These are phyloP conservation scores for Mycena olivaceomarginata DNA, from an alignment of 768 basidiomycete genomes.

Conservation along the genomic window DNA sequence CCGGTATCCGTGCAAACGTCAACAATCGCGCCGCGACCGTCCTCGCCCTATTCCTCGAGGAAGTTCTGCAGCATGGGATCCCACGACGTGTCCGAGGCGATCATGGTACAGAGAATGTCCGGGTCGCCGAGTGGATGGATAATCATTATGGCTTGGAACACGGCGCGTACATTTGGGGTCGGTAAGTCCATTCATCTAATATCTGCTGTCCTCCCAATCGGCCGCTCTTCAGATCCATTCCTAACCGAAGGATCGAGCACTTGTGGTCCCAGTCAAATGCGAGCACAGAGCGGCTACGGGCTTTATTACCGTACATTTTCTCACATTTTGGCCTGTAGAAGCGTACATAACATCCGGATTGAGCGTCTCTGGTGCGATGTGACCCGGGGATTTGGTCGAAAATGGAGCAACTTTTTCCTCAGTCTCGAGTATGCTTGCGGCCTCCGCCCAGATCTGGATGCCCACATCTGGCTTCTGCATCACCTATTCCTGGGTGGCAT, in stretches of 20 bases:
- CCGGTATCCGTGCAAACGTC: constrained; percentile 21
- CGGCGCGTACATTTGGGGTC: constrained; percentile 63
- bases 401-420: constrained; percentile 58
- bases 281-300: too few relatives aligned
- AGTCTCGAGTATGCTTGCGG: constrained; percentile 51
- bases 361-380: constrained; percentile 32
- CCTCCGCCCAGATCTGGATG: constrained; percentile 46
- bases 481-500: constrained; percentile 45
- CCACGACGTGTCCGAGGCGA: constrained; percentile 26
- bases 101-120: constrained; percentile 53
- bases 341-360: constrained; percentile 40
- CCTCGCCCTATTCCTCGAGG: constrained; percentile 13
- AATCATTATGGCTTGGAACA: constrained; percentile 41
- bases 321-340: constrained; percentile 13
- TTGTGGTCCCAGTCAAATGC: too few relatives aligned
- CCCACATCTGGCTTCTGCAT: constrained; percentile 55
- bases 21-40: constrained; percentile 31
- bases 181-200: constrained; percentile 43
- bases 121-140: constrained; percentile 56
- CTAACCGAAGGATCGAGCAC: too few relatives aligned
- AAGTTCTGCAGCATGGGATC: not conserved
- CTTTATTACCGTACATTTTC: too few relatives aligned
- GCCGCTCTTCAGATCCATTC: not conserved
- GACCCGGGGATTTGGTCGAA: constrained; percentile 51
- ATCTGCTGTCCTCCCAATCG: too few relatives aligned